phyloP scores from a whole-genome alignment of 139 green algal genomes.

The Diplosphaera chodatii region DNA sequence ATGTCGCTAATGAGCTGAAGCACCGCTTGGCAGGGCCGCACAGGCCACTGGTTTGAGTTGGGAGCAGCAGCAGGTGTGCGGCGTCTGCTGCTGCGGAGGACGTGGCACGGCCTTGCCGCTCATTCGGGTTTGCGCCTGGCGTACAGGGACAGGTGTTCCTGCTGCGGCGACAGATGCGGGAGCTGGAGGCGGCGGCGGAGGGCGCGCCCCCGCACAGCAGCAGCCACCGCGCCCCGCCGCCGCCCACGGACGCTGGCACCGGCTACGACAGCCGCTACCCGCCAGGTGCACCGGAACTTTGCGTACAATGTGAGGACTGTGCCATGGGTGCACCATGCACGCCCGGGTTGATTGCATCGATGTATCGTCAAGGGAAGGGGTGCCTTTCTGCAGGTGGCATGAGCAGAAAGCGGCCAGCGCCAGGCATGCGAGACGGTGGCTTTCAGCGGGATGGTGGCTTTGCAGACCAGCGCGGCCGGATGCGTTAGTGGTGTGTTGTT shows the following conservation, averaged over 20 bases:
- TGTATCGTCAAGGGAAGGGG: too few species aligned
- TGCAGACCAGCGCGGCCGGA: background rate
- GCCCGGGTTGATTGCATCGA: too few species aligned
- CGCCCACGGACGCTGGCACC: background rate
- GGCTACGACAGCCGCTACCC: background rate
- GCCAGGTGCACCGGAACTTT: background rate
- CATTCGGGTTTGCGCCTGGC: too few species aligned
- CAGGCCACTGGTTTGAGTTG: too few species aligned
- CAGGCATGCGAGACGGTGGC: background rate
- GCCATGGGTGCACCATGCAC: too few species aligned
- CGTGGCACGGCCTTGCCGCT: too few species aligned
- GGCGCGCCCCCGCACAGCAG: background rate
- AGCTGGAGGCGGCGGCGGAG: constrained; percentile 14
- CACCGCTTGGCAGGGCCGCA: too few species aligned
- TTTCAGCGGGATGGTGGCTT: background rate
- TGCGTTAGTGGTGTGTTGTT: too few species aligned
- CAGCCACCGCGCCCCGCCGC: too few species aligned
- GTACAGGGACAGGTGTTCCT: constrained; percentile 17
- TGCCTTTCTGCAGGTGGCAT: background rate
- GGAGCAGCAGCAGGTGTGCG: too few species aligned
- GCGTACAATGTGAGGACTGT: too few species aligned
- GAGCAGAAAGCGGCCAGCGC: background rate
- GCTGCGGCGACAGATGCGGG: constrained; percentile 24
- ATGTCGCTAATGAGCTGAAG: background rate
- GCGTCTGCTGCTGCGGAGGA: too few species aligned